Conservation (phyloP, 768 basidiomycete species). For the Exidia glandulosa region DNA sequence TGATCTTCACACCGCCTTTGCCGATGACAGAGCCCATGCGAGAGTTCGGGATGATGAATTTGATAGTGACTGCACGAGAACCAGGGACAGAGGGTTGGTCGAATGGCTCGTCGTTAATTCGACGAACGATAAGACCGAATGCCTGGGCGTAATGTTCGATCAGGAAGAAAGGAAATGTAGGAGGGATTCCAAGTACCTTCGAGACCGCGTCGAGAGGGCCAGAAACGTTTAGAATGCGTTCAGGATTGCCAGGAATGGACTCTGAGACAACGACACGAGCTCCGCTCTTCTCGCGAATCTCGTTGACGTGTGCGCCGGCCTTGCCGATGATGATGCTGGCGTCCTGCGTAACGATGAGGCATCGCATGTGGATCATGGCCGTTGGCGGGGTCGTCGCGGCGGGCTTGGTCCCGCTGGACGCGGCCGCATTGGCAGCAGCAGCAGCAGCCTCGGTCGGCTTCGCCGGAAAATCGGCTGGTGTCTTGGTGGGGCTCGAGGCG, state of each 20-base stretch:
- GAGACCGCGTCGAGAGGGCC: conserved; percentile 97
- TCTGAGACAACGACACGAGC: conserved; percentile 96
- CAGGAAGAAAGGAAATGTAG: background rate
- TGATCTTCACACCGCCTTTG: conserved; percentile 95
- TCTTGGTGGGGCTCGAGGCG: too few species aligned
- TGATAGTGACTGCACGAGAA: conserved; percentile 96
- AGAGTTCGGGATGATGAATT: conserved; percentile 98
- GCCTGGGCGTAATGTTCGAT: conserved; percentile 44
- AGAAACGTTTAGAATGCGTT: conserved; percentile 92
- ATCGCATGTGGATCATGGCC: conserved; percentile 91
- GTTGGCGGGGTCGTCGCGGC: background rate
- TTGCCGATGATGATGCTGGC: conserved; percentile 99
- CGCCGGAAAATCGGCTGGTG: too few species aligned
- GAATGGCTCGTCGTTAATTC: conserved; percentile 98
- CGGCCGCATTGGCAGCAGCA: too few species aligned
- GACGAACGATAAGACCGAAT: conserved; percentile 94
- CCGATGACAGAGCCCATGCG: conserved; percentile 99
- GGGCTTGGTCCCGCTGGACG: background rate
- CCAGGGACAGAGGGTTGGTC: conserved; percentile 96
- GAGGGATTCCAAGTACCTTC: conserved; percentile 51
- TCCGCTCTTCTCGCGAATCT: conserved; percentile 95
- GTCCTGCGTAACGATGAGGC: conserved; percentile 97
- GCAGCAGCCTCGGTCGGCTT: too few species aligned
- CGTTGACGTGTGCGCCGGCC: conserved; percentile 91
- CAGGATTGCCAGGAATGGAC: conserved; percentile 98